Evolutionary conservation across 192 early-diverging fungal genomes (phyloP), one percentile per base, ranked within the genome.

Genomic region (Podila verticillata): DNA sequence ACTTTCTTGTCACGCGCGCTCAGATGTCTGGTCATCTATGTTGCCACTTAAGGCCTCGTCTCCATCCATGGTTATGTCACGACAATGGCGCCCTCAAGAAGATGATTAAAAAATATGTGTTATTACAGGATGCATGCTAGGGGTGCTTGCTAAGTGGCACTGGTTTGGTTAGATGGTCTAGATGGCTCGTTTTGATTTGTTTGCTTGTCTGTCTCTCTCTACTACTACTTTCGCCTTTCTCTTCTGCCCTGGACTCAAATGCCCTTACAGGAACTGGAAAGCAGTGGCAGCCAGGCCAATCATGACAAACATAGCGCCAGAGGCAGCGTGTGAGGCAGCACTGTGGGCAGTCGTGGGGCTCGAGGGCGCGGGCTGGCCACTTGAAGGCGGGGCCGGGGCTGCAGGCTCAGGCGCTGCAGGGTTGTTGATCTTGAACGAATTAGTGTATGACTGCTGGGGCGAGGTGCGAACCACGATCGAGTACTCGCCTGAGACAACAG

Each of bases 381-480:
- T 10, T 22, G 51, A 22, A 3, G 36, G 20, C 35, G 24, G 9
- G 30, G 57, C 35, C 20, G 63, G 9, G 17, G 71, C 12, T 1
- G 61, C 51, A 8, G 62, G 48, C 4, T 61, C 68, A 30, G 75
- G 75, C 32, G 59, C 63, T 7, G 65, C 49, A 20, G 75, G 75
- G 48, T 79, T 79, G 24, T 62, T 29, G 51, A 79, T 79, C 60
- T 67, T 47, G 69, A 79, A 79, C 22, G 69, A 62, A 17, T 79
- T 79, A 31, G 75, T 79, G 39, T 79, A 79, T 19, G 75, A 79
- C 47, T 79, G 75, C 51, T 79, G 57, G 20, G 75, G 75, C 2
- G 69, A 20, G 9, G 77, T 80, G 34, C 77, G 70, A 47, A 80
- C 66, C 7, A 79, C 75, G 49, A 79, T 79, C 26, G 75, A n/a